Evolutionary conservation across 805 yeast genomes (phyloP).

Genomic region (Pichia phayaonensis): DNA sequence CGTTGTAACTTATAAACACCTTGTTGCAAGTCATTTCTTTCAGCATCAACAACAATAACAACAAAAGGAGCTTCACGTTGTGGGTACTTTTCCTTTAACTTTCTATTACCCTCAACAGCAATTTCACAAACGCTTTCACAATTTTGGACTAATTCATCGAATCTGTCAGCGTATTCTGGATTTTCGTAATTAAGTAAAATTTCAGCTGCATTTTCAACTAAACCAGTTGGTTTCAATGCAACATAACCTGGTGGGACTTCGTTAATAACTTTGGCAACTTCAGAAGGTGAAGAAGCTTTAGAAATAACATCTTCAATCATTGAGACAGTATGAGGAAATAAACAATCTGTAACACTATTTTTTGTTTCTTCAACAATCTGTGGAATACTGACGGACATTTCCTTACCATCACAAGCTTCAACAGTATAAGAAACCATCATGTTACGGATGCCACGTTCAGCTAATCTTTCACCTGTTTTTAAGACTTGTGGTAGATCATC

Average conservation of each 20-base stretch:
- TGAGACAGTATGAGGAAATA: constrained; percentile 62
- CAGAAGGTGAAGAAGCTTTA: constrained; percentile 23
- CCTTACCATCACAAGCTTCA: constrained; percentile 82
- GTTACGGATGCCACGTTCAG: constrained; percentile 73
- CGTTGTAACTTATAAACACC: constrained; percentile 91
- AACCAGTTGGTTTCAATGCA: constrained; percentile 90
- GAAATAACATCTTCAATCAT: constrained; percentile 37
- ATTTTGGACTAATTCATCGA: constrained; percentile 54
- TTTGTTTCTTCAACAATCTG: constrained; percentile 58
- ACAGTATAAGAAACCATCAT: constrained; percentile 94
- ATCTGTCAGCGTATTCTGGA: constrained; percentile 42
- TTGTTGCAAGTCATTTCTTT: constrained; percentile 76
- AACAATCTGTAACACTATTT: constrained; percentile 56
- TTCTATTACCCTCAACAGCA: constrained; percentile 44
- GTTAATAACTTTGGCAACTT: constrained; percentile 32
- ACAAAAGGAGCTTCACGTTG: constrained; percentile 64
- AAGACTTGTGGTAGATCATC: constrained; percentile 64
- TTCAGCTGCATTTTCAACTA: constrained; percentile 67
- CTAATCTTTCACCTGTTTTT: constrained; percentile 59
- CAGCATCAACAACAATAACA: constrained; percentile 83
- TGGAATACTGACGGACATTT: constrained; percentile 39
- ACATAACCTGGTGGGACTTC: constrained; percentile 84
- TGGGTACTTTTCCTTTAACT: constrained; percentile 46
- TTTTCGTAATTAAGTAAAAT: constrained; percentile 55
- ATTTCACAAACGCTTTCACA: constrained; percentile 58